Conservation (phyloP, 2,329 filamentous ascomycete species). For the Venturia asperata region DNA sequence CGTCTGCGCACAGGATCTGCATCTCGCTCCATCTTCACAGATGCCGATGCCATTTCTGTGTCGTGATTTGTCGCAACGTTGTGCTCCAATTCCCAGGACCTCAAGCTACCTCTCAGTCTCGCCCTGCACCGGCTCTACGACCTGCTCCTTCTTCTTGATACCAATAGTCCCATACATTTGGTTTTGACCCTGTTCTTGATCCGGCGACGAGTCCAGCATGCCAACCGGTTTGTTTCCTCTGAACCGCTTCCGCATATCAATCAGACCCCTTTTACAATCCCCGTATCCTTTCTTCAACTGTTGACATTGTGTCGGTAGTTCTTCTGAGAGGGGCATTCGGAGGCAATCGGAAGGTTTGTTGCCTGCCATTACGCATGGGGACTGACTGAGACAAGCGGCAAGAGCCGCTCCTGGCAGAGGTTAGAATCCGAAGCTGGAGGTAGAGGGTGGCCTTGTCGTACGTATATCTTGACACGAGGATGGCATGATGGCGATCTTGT, state of each 20-base stretch:
- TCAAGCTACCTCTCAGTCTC: constrained; percentile 6
- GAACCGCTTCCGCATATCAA: constrained; percentile 98
- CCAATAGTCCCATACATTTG: constrained; percentile 15
- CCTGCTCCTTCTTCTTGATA: constrained; percentile 8
- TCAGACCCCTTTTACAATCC: constrained; percentile 91
- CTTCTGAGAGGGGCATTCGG: constrained; percentile 69
- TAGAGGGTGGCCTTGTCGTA: constrained; percentile 36
- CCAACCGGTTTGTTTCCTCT: constrained; percentile 81
- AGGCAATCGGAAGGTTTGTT: constrained; percentile 41
- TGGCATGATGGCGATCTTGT: constrained; percentile 54
- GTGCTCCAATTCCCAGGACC: neutral
- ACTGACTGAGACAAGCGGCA: constrained; percentile 90
- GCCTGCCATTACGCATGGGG: constrained; percentile 80
- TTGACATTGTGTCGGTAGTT: constrained; percentile 79
- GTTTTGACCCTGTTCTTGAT: neutral
- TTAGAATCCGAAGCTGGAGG: neutral
- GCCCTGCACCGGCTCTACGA: neutral
- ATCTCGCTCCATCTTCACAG: neutral
- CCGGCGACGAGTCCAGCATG: neutral
- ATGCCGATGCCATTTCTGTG: neutral
- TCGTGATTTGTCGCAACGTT: neutral
- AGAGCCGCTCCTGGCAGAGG: constrained; percentile 67
- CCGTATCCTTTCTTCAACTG: constrained; percentile 89
- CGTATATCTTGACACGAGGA: constrained; percentile 95
- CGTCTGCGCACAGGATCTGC: neutral